Evolutionary conservation across 495 filamentous ascomycete genomes (phyloP).

Genomic region (Trichoderma parareesei): DNA sequence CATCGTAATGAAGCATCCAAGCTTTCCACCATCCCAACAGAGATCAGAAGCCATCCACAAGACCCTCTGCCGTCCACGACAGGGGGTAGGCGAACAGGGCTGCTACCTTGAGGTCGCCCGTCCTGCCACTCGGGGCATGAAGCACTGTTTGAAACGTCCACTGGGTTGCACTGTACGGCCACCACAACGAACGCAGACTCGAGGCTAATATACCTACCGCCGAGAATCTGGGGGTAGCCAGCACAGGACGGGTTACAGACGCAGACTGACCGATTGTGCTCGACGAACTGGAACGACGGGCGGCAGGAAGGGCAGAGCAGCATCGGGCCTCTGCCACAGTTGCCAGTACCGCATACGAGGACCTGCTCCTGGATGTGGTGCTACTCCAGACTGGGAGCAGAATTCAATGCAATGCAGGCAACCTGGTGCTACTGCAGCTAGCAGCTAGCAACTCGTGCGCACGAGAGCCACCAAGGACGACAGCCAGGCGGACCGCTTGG

Average conservation of each 20-base stretch:
- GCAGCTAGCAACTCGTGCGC: conserved; percentile 6
- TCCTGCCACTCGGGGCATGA: not conserved
- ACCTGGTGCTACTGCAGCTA: conserved; percentile 2
- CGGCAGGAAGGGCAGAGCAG: too few species aligned
- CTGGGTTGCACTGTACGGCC: not conserved
- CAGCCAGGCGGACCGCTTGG: too few species aligned
- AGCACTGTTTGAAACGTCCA: not conserved
- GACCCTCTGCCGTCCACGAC: not conserved
- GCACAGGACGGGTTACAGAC: not conserved
- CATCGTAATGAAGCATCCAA: too few species aligned
- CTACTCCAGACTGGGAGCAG: conserved; percentile 8
- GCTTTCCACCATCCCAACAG: not conserved
- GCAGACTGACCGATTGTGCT: too few species aligned
- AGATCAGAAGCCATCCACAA: not conserved
- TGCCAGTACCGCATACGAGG: not conserved
- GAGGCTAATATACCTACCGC: conserved; percentile 6
- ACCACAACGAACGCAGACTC: not conserved
- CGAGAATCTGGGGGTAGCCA: not conserved
- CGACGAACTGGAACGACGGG: too few species aligned
- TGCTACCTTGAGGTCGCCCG: not conserved
- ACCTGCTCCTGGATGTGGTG: not conserved
- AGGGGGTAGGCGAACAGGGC: not conserved
- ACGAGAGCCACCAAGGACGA: not conserved
- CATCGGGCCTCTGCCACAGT: too few species aligned
- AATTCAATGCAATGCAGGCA: conserved; percentile 8